These are phyloP conservation scores for Diaporthe citri DNA, from an alignment of 2,329 filamentous ascomycete genomes.

Conservation along the genomic window DNA sequence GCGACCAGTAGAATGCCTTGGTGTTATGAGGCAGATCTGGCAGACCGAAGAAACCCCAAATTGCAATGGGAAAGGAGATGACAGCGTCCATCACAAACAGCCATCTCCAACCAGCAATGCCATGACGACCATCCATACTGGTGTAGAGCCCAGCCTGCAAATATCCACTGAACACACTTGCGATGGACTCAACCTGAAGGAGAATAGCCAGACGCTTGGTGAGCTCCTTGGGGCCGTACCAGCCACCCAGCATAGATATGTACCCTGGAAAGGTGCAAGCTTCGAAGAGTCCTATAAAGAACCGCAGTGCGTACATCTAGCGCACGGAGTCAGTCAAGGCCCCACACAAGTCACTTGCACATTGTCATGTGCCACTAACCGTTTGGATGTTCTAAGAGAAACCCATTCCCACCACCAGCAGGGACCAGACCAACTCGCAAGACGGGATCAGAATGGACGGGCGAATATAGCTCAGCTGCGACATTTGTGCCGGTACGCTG, in stretches of 20 bases:
- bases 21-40: constrained; percentile 22
- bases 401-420: neutral
- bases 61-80: constrained; percentile 9
- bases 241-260: neutral
- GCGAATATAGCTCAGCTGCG: neutral
- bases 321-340: neutral
- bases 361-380: neutral
- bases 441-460: neutral
- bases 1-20: neutral
- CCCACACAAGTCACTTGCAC: neutral
- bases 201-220: neutral
- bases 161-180: neutral
- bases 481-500: neutral
- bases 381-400: neutral
- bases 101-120: constrained; percentile 30
- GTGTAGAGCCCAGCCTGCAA: neutral
- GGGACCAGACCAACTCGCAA: neutral
- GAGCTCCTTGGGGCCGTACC: constrained; percentile 1
- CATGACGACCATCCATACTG: neutral
- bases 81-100: constrained; percentile 32
- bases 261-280: neutral
- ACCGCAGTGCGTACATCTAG: neutral
- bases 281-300: neutral
- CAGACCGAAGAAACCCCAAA: constrained; percentile 20
- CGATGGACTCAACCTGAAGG: constrained; percentile 1